Evolutionary conservation across 2,329 filamentous ascomycete species (phyloP).

Genomic region (Alternaria dauci): DNA sequence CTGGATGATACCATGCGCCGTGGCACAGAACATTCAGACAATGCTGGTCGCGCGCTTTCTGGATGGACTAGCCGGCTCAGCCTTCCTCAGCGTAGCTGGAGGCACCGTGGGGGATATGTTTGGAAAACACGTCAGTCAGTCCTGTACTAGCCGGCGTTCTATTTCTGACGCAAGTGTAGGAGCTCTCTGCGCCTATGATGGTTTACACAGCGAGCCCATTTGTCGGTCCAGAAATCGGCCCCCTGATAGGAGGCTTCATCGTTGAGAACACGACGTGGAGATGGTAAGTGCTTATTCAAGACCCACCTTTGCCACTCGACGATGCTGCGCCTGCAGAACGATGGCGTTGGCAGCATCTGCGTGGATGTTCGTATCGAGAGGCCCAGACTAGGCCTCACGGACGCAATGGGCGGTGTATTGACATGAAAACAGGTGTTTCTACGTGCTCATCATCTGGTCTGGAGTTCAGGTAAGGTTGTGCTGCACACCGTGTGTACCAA

Average conservation of each 20-base stretch:
- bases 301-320: slow-evolving; percentile 14
- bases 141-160: background rate
- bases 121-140: slow-evolving; percentile 42
- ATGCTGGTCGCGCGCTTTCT: slow-evolving; percentile 82
- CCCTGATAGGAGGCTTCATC: slow-evolving; percentile 78
- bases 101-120: slow-evolving; percentile 79
- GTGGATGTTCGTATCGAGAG: slow-evolving; percentile 8
- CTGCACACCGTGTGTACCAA: slow-evolving; percentile 22
- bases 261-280: slow-evolving; percentile 75
- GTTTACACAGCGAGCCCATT: slow-evolving; percentile 66
- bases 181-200: slow-evolving; percentile 84
- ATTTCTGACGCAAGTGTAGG: slow-evolving; percentile 38
- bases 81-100: slow-evolving; percentile 74
- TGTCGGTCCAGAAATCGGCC: slow-evolving; percentile 65
- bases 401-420: slow-evolving; percentile 32
- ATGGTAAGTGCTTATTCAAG: slow-evolving; percentile 43
- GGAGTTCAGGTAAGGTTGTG: slow-evolving; percentile 52
- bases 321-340: slow-evolving; percentile 11
- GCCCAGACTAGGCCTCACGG: background rate
- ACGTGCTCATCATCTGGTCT: slow-evolving; percentile 83
- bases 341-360: slow-evolving; percentile 2
- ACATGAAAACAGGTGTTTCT: slow-evolving; percentile 60
- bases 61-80: slow-evolving; percentile 72
- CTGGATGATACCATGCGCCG: slow-evolving; percentile 82
- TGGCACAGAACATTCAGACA: slow-evolving; percentile 82